phyloP scores from a whole-genome alignment of 257 asterid species.

The Plectranthus barbatus region DNA sequence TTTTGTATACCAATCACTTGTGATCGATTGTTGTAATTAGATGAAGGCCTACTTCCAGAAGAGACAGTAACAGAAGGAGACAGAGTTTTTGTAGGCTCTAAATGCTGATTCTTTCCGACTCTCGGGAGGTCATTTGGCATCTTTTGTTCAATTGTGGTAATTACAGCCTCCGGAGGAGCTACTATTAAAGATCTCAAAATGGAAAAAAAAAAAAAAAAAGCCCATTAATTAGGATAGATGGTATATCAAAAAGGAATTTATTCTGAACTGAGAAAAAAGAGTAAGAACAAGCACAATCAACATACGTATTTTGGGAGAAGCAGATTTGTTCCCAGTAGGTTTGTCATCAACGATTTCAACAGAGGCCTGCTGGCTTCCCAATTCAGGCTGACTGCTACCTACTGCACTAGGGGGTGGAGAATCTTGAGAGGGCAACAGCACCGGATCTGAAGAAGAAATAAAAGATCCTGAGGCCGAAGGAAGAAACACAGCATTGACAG shows the following conservation, averaged over 20 bases:
- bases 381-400: constrained; percentile 29
- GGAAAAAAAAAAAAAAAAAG: constrained; percentile 12
- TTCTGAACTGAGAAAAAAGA: neutral
- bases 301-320: constrained; percentile 33
- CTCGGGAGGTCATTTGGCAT: constrained; percentile 34
- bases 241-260: constrained; percentile 3
- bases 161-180: constrained; percentile 40
- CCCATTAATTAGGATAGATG: constrained; percentile 6
- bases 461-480: constrained; percentile 30
- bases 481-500: constrained; percentile 17
- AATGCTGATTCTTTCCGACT: constrained; percentile 46
- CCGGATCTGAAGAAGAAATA: constrained; percentile 42
- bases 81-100: constrained; percentile 35
- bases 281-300: constrained; percentile 9
- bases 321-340: constrained; percentile 28
- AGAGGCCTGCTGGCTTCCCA: constrained; percentile 25
- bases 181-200: constrained; percentile 18
- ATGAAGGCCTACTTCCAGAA: constrained; percentile 61
- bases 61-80: constrained; percentile 39
- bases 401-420: constrained; percentile 25
- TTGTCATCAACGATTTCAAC: constrained; percentile 26
- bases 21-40: constrained; percentile 56
- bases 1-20: constrained; percentile 57
- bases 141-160: constrained; percentile 33
- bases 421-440: constrained; percentile 42